Percentiles rank a stretch among this genome's conserved stretches.
Conservation (phyloP, 306 rosid genomes). For the Mucuna pruriens region DNA sequence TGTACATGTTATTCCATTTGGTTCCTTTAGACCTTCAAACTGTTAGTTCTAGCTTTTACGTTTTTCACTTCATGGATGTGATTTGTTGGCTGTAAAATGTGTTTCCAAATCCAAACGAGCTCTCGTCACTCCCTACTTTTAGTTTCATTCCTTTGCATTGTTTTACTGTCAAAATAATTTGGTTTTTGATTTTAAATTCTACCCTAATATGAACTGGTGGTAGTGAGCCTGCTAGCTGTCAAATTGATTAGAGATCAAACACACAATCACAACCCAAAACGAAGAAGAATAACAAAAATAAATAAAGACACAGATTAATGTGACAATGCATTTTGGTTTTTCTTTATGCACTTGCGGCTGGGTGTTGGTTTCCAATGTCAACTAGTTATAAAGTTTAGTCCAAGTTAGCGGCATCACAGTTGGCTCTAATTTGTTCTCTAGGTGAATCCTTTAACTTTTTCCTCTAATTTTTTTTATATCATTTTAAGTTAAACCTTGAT, state of each 20-base stretch:
- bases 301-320: background rate
- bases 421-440: conserved; percentile 15
- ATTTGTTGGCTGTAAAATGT: too few species aligned
- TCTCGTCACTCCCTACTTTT: background rate
- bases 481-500: background rate
- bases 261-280: background rate
- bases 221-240: conserved; percentile 1
- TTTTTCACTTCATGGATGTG: too few species aligned
- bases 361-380: background rate
- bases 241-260: conserved; percentile 20
- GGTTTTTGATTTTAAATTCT: background rate
- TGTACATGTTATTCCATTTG: conserved; percentile 19
- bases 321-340: background rate
- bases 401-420: conserved; percentile 15
- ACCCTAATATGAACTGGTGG: background rate
- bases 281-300: background rate
- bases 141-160: background rate
- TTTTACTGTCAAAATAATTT: background rate
- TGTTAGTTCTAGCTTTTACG: too few species aligned
- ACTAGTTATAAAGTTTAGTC: background rate
- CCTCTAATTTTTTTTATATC: background rate
- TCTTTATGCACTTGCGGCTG: background rate
- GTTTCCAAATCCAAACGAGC: too few species aligned
- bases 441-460: background rate
- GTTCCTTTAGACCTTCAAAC: background rate